Percentiles rank a stretch among this genome's conserved stretches.
These are phyloP conservation scores for Boletellus ananiceps DNA, from an alignment of 768 basidiomycete species.

Conservation along the genomic window DNA sequence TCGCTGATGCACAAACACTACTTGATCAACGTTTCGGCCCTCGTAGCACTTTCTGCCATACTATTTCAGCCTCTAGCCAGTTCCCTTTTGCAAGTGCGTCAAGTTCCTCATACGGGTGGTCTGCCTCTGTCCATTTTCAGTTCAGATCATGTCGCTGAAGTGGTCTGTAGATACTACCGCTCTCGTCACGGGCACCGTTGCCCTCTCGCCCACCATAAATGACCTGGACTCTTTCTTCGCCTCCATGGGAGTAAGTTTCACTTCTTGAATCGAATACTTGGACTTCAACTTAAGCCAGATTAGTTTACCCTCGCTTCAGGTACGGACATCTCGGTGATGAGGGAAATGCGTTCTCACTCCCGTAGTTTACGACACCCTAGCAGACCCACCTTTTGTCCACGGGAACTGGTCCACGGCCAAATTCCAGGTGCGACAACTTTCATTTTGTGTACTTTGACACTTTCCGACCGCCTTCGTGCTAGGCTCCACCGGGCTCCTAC, in stretches of 20 bases:
- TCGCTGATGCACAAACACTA: conserved; percentile 51
- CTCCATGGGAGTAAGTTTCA: conserved; percentile 47
- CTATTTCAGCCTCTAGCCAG: conserved; percentile 57
- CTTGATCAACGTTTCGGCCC: conserved; percentile 48
- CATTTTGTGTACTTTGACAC: neutral
- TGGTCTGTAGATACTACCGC: conserved; percentile 32
- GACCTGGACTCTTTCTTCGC: conserved; percentile 53
- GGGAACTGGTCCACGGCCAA: conserved; percentile 50
- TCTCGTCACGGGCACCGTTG: conserved; percentile 40
- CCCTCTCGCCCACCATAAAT: conserved; percentile 41
- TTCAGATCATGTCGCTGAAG: neutral
- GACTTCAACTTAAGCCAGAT: conserved; percentile 22
- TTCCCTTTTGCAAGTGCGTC: conserved; percentile 27
- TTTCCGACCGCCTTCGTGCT: neutral
- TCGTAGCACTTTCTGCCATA: conserved; percentile 43
- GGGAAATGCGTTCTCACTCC: neutral
- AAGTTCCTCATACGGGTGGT: conserved; percentile 18
- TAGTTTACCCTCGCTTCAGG: conserved; percentile 30
- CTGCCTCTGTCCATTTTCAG: conserved; percentile 7
- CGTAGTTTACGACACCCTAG: conserved; percentile 35
- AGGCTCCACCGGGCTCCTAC: conserved; percentile 42
- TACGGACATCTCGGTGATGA: conserved; percentile 1
- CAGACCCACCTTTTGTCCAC: conserved; percentile 56
- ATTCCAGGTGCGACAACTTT: conserved; percentile 40
- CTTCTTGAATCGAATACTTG: neutral